These are phyloP conservation scores for Psilocybe sp. DNA, from an alignment of 768 basidiomycete genomes.

Conservation along the genomic window DNA sequence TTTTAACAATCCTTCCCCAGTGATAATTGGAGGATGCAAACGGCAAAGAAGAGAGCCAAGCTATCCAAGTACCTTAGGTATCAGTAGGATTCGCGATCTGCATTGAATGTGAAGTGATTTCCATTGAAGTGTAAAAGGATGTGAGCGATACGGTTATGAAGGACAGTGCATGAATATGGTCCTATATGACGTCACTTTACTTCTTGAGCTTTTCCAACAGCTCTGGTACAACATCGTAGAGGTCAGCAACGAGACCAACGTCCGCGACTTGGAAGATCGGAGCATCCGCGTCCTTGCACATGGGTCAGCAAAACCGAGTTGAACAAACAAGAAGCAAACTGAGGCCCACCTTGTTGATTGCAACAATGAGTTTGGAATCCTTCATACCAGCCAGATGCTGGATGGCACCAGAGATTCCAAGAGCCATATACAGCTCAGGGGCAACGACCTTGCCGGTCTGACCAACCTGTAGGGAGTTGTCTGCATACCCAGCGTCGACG, in stretches of 20 bases:
- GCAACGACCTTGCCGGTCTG: constrained; percentile 99
- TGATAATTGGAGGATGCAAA: no score
- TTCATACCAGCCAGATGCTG: constrained; percentile 99
- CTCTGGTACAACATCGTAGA: constrained; percentile 91
- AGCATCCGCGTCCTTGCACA: constrained; percentile 82
- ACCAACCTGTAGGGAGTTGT: constrained; percentile 98
- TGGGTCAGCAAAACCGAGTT: no score
- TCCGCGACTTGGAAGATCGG: constrained; percentile 99
- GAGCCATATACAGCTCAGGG: constrained; percentile 91
- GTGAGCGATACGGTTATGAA: no score
- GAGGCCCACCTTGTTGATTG: constrained; percentile 84
- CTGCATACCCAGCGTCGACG: constrained; percentile 96
- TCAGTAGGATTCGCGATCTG: no score
- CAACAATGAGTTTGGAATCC: constrained; percentile 96
- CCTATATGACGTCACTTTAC: constrained; percentile 5
- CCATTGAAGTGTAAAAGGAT: no score
- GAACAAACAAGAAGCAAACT: neutral
- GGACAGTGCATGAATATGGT: no score
- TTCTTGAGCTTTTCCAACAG: constrained; percentile 82
- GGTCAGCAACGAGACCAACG: constrained; percentile 88
- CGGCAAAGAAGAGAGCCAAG: no score
- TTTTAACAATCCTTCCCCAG: no score
- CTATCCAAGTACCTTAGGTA: no score
- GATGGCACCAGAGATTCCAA: constrained; percentile 98
- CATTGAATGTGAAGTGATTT: no score